Evolutionary conservation across 257 asterid genomes (phyloP), one percentile per base, ranked within the genome.

Genomic region (Oldenlandia corymbosa): DNA sequence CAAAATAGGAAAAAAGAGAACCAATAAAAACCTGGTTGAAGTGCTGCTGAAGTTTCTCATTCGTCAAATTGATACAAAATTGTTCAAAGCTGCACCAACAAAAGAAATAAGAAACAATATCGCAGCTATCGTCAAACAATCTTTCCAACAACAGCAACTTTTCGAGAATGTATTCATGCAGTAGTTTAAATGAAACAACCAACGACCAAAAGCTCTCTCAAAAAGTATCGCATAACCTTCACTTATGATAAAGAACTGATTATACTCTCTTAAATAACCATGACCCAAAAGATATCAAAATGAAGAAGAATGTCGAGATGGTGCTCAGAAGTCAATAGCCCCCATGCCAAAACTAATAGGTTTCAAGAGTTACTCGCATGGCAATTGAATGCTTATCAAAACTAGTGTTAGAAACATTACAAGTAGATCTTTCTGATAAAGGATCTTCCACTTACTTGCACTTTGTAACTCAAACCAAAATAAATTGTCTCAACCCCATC

Each of bases 41-140:
- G 76, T 92, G 98, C 84, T 92, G 98, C 73, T 92, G 98, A 68
- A 92, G 98, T 82, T 92, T 92, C 86, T 92, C 98, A 71, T 91
- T 91, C 36, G 98, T 91, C 94, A 91, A 67, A 80, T 91, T 91
- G 50, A 91, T 91, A 81, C 98, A 91, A 73, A 91, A 91, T 53
- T 91, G 98, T 78, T 91, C 98, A 67, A 91, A 91, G 83, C 98
- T 91, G 95, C 51, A 57, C 64, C 9, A 34, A 34, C 4, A 3
- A 34, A 34, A 34, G 4, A 34, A 50, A 64, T 52, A 37, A 23
- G 60, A 70, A 64, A 58, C 68, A 61, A 41, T 27, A 21, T 21
- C 11, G 23, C 47, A 57, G 61, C 52, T 24, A 20, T 58, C 48
- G 10, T 53, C 55, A 65, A 26, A 13, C 14, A 68, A 58, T 50